Evolutionary conservation across 177 flowering plant species (phyloP).

Genomic region (Vitis hybrid): DNA sequence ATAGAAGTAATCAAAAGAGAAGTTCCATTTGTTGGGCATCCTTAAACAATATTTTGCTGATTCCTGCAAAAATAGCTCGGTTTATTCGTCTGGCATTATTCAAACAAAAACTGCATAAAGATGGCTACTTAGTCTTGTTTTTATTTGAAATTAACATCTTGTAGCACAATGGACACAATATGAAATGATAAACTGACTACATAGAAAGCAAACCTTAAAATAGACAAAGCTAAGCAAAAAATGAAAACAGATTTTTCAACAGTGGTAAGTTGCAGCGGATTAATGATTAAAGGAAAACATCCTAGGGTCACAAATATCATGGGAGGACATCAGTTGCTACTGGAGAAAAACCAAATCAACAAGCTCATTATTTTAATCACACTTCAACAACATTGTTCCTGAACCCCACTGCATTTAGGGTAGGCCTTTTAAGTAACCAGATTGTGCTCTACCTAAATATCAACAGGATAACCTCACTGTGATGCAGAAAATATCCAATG

Average conservation of each 20-base stretch:
- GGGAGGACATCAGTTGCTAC: no score
- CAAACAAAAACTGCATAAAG: background rate
- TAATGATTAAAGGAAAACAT: background rate
- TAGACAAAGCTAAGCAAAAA: background rate
- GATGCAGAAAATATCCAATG: background rate
- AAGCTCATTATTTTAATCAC: background rate
- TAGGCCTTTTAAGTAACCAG: background rate
- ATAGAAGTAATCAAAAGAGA: conserved; percentile 83
- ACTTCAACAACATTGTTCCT: background rate
- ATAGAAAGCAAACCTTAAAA: background rate
- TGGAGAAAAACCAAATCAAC: no score
- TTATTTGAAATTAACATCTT: background rate
- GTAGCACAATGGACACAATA: background rate
- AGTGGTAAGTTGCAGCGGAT: background rate
- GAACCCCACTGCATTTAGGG: background rate
- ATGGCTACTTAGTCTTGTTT: background rate
- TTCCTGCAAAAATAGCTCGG: conserved; percentile 37
- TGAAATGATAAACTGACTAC: no score
- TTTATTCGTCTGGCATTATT: background rate
- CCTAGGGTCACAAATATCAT: background rate
- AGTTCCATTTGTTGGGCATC: conserved; percentile 98
- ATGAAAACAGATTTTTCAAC: background rate
- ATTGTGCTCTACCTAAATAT: background rate
- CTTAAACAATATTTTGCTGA: conserved; percentile 70
- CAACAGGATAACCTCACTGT: background rate